Conservation (phyloP, 2,329 filamentous ascomycete species). For the Fusarium tjaetaba region DNA sequence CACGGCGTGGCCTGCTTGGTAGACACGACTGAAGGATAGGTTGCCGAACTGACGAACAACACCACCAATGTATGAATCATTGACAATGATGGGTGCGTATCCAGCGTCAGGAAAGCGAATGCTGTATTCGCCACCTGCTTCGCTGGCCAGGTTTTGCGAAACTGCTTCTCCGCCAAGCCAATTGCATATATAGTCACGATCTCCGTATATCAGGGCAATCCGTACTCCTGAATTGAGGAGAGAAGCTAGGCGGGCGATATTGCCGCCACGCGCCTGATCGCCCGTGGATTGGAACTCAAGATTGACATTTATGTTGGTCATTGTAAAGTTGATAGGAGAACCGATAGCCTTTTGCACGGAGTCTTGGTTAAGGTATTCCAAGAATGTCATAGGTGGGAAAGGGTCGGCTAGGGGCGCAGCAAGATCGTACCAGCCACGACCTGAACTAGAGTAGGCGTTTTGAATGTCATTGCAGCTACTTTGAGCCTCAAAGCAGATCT, state of each 20-base stretch:
- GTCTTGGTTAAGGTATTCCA: slow-evolving; percentile 71
- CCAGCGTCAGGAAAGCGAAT: slow-evolving; percentile 71
- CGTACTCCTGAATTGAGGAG: slow-evolving; percentile 71
- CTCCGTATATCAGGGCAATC: slow-evolving; percentile 77
- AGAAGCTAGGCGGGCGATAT: slow-evolving; percentile 66
- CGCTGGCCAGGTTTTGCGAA: slow-evolving; percentile 68
- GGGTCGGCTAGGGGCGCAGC: slow-evolving; percentile 65
- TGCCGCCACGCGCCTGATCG: slow-evolving; percentile 72
- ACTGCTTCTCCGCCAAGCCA: slow-evolving; percentile 80
- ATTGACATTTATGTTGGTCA: slow-evolving; percentile 58
- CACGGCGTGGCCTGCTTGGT: slow-evolving; percentile 72
- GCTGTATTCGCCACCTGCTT: slow-evolving; percentile 58
- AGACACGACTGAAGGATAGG: slow-evolving; percentile 73
- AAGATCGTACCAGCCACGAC: slow-evolving; percentile 70
- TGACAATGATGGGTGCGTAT: slow-evolving; percentile 77
- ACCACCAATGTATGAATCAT: slow-evolving; percentile 74
- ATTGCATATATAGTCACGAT: slow-evolving; percentile 72
- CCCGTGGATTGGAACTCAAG: slow-evolving; percentile 60
- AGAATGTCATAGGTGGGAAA: slow-evolving; percentile 70
- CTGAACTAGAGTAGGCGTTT: slow-evolving; percentile 64
- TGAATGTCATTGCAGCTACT: slow-evolving; percentile 60
- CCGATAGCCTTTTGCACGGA: slow-evolving; percentile 68
- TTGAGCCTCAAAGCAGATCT: slow-evolving; percentile 63
- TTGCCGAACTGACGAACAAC: slow-evolving; percentile 82
- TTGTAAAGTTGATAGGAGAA: slow-evolving; percentile 68